Base-by-base conservation (phyloP, 768 basidiomycete genomes). In the Pisolithus orientalis region DNA sequence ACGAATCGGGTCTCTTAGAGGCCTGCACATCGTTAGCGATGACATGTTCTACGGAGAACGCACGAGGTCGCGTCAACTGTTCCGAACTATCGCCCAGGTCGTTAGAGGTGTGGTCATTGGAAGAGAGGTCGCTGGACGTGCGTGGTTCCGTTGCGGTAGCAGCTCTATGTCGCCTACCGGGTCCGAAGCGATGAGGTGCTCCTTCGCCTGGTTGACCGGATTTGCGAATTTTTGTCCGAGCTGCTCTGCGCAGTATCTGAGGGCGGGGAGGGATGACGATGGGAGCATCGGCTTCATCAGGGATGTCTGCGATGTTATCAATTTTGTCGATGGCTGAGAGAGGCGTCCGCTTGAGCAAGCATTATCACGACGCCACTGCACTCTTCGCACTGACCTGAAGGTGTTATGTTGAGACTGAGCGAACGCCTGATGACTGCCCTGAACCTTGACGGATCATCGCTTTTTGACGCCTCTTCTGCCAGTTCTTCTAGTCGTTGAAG, bases 211-310 rank as follows among this genome's bases (percentile, higher is more conserved):
- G 76, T 6, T 86, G 66, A 5, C 82, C 80, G 13, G 84, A 75
- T 72, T 98, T 99, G 34, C 95, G 86, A 59, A 98, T 96, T 74
- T 93, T 94, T 1, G 96, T 99, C 13, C 95, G 83, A 4, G 93
- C 93, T 9, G 93, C 82, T 37, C 96, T 87, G 21, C 93, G 87
- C 11, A 99, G 77, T 59, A 94, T 92, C 66, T 85, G 88, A 6
- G 90, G 90, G 1, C 91, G 92, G 25, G 84, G 87, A 43, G 91
- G 88, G 17, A 71, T 58, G 55, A 96, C 90, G 62, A 96, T 89
- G 24, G 94, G 94, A n/a, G 80, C 79, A 67, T 96, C 92, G 5
- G 83, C 84, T 59, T 92, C 91, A 55, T 93, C 92, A 8, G 75
- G 80, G 64, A 82, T 74, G 54, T 83, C 82, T 6, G 80, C 72